Percentiles rank a stretch among this genome's conserved stretches.
Conservation (phyloP, 805 yeast species). For the Schizosaccharomyces octosporus region DNA sequence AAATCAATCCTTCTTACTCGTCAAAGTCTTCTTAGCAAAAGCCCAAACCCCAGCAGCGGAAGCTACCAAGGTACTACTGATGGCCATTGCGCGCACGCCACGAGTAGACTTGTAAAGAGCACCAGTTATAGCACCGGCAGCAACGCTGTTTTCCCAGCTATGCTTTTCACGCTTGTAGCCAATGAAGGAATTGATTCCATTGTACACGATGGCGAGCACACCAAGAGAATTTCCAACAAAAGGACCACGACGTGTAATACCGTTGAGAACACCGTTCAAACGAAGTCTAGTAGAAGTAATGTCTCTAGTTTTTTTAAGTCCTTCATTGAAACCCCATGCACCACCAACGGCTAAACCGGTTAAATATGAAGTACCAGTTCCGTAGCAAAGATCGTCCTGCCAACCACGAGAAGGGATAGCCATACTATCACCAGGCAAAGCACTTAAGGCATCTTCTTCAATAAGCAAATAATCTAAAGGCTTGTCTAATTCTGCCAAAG, state of each 20-base stretch:
- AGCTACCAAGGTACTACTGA: slow-evolving; percentile 65
- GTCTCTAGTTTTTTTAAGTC: slow-evolving; percentile 51
- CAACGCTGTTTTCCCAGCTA: slow-evolving; percentile 61
- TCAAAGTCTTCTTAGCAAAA: slow-evolving; percentile 29
- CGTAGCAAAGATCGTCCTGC: slow-evolving; percentile 92
- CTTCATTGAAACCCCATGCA: slow-evolving; percentile 65
- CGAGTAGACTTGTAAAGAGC: slow-evolving; percentile 68
- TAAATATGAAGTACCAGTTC: slow-evolving; percentile 84
- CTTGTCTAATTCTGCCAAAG: slow-evolving; percentile 10
- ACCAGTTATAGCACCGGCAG: slow-evolving; percentile 79
- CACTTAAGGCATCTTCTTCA: slow-evolving; percentile 54
- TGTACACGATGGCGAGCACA: slow-evolving; percentile 72
- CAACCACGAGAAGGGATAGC: slow-evolving; percentile 89
- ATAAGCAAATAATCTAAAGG: slow-evolving; percentile 62
- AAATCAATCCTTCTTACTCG: background rate
- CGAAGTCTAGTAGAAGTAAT: slow-evolving; percentile 57
- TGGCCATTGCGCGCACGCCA: slow-evolving; percentile 72
- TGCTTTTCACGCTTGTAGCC: slow-evolving; percentile 72
- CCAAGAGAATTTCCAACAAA: slow-evolving; percentile 88
- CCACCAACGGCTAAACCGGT: slow-evolving; percentile 74
- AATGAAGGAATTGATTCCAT: slow-evolving; percentile 53
- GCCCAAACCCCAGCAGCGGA: slow-evolving; percentile 85
- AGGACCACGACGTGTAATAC: slow-evolving; percentile 87
- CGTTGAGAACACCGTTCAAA: slow-evolving; percentile 72
- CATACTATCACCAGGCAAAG: slow-evolving; percentile 74